Evolutionary conservation across 2,329 filamentous ascomycete species (phyloP).

Genomic region (Penicillium sclerotigenum): DNA sequence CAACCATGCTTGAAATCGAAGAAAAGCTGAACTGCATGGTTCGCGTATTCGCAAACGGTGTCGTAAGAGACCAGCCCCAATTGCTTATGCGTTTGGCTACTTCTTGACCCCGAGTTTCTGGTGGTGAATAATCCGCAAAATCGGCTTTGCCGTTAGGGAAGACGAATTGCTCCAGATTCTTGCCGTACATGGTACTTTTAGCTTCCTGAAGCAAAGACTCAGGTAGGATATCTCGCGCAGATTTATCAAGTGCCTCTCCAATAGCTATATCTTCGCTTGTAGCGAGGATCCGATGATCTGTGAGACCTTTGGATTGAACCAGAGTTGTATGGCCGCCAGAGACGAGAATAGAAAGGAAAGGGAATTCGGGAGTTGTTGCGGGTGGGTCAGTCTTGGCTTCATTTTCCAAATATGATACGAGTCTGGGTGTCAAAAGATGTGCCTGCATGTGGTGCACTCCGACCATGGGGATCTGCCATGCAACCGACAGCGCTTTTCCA

Average conservation of each 20-base stretch:
- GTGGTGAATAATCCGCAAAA: conserved; percentile 55
- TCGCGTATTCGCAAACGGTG: conserved; percentile 61
- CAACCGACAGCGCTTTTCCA: conserved; percentile 81
- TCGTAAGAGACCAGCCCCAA: conserved; percentile 66
- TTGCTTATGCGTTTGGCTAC: conserved; percentile 48
- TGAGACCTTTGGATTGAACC: conserved; percentile 67
- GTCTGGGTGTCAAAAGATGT: conserved; percentile 81
- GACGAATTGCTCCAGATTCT: conserved; percentile 73
- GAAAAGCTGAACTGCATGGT: conserved; percentile 70
- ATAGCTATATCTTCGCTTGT: conserved; percentile 77
- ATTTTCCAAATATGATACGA: conserved; percentile 61
- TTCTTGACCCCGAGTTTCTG: conserved; percentile 58
- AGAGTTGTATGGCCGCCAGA: conserved; percentile 92
- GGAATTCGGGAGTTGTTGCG: conserved; percentile 58
- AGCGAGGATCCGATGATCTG: conserved; percentile 70
- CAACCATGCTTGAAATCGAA: conserved; percentile 64
- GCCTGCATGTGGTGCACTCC: conserved; percentile 98
- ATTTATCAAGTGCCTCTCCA: conserved; percentile 86
- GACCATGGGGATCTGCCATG: conserved; percentile 77
- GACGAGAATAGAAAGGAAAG: conserved; percentile 83
- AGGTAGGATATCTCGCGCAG: conserved; percentile 73
- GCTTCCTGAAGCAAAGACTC: conserved; percentile 51
- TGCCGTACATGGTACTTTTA: conserved; percentile 73
- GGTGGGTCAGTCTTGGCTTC: conserved; percentile 8
- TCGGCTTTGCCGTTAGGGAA: conserved; percentile 53